Evolutionary conservation across 1,139 yeast genomes (phyloP), one percentile per base, ranked within the genome.

Genomic region (Hemisphaericaspora xylofermentans): DNA sequence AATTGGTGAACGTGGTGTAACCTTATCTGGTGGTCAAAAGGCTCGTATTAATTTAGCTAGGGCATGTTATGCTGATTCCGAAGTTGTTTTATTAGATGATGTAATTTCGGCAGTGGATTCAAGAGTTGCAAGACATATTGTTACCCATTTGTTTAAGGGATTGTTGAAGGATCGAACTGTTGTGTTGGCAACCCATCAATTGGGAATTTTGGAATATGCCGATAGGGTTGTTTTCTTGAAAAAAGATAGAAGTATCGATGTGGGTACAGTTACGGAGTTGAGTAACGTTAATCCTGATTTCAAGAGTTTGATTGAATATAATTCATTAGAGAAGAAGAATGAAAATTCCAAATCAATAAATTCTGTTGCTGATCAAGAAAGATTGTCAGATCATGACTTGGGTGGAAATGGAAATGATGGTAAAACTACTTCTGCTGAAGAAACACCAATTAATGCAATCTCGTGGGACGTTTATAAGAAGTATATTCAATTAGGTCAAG

Each of bases 101-200:
- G 74, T 68, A n/a, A 61, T 68, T 33, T 58, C 66, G 43, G 74
- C 74, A 6, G 74, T 68, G 33, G 74, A 68, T 47, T 58, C 74
- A 4, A 57, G 64, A 46, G 74, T 68, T 36, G 74, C 70, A 34
- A 62, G 56, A 40, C 71, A 66, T 46, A 68, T 68, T 39, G 61
- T 67, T 33, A 56, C 57, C 42, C 51, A 63, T 43, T 63, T 67
- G 39, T 61, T 68, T 48, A 52, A 57, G 39, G 70, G 63, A 2
- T 50, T 64, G 19, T 55, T 68, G 40, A 51, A 47, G 15, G 48
- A 55, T 18, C 63, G 54, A 44, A 67, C 73, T 2, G 54, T 64
- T 37, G 45, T 67, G 18, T 61, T 67, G 48, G 73, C 72, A 10
- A 67, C 73, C 15, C 73, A 67, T 49, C 72, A 67, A 49, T 56